phyloP scores from a whole-genome alignment of 441 rosid genomes.

The Erodium texanum region DNA sequence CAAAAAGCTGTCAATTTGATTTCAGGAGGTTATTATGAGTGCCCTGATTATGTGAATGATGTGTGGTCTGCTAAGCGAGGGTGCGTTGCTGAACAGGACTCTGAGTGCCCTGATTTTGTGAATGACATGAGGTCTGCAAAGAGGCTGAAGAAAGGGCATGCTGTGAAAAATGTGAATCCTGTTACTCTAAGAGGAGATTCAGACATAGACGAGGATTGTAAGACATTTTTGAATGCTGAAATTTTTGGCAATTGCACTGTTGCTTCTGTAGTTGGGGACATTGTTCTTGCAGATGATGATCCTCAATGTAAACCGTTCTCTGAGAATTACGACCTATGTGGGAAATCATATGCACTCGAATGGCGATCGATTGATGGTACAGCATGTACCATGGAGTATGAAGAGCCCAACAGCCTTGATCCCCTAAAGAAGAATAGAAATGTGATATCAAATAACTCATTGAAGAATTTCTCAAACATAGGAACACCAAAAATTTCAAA shows the following conservation, averaged over 20 bases:
- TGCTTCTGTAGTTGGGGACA: too few species aligned
- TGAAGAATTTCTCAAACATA: conserved; percentile 9
- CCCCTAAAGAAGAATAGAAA: background rate
- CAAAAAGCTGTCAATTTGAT: too few species aligned
- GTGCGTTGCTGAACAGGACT: too few species aligned
- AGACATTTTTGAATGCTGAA: background rate
- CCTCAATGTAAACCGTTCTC: conserved; percentile 31
- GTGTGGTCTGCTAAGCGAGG: too few species aligned
- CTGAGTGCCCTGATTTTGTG: background rate
- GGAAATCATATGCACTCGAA: conserved; percentile 27
- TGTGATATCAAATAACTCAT: background rate
- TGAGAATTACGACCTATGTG: conserved; percentile 14
- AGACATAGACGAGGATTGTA: background rate
- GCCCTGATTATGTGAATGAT: too few species aligned
- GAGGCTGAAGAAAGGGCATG: background rate
- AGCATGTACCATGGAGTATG: conserved; percentile 18
- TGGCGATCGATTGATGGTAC: conserved; percentile 11
- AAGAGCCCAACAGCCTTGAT: conserved; percentile 7
- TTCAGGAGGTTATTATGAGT: too few species aligned
- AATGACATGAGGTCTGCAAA: background rate
- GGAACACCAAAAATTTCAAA: background rate
- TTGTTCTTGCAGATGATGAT: background rate
- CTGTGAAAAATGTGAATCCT: background rate
- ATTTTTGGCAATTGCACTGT: background rate
- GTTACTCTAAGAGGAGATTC: background rate